Percentiles rank a stretch among this genome's conserved stretches.
phyloP scores from a whole-genome alignment of 257 asterid species.

The Solanum rostratum region DNA sequence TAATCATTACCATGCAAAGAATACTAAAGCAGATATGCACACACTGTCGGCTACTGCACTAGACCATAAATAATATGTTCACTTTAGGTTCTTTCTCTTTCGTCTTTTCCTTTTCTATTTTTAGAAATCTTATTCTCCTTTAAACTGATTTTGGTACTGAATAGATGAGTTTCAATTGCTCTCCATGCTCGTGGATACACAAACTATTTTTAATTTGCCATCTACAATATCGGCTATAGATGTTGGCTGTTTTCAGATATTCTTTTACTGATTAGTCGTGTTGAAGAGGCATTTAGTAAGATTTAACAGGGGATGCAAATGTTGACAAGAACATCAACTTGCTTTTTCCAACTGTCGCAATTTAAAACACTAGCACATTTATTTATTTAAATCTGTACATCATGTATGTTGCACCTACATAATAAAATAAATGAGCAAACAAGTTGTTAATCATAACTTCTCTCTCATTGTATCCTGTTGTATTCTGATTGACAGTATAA shows the following conservation, averaged over 20 bases:
- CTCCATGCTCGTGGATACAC: neutral
- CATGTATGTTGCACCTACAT: neutral
- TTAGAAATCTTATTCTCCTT: neutral
- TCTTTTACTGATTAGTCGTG: neutral
- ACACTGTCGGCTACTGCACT: neutral
- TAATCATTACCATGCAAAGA: neutral
- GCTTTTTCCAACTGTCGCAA: neutral
- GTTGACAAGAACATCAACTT: neutral
- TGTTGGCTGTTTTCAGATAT: neutral
- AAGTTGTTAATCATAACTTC: neutral
- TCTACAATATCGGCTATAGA: neutral
- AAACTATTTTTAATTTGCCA: neutral
- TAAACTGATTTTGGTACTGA: neutral
- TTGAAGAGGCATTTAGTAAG: neutral
- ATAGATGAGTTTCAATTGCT: neutral
- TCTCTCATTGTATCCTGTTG: slow-evolving; percentile 12
- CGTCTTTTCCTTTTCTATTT: neutral
- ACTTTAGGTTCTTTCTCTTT: neutral
- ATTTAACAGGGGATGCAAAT: neutral
- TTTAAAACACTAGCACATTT: neutral
- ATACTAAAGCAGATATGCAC: neutral
- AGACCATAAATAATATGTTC: neutral
- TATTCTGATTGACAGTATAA: slow-evolving; percentile 59
- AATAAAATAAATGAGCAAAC: neutral
- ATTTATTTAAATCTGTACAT: neutral